Conservation (phyloP, 371 early-diverging fungal species). For the Actinomucor elegans region DNA sequence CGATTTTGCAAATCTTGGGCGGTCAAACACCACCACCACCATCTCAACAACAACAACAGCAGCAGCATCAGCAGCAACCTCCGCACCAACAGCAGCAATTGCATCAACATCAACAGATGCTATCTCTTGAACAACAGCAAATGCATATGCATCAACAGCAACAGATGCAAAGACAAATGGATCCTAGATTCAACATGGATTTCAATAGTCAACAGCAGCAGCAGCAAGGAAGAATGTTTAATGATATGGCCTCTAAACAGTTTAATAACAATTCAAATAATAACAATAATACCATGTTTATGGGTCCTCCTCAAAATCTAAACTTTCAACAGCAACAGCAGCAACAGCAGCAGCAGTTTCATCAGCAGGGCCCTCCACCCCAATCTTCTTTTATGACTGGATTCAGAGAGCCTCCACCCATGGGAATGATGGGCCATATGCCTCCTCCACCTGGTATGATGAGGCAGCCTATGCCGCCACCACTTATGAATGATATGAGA, state of each 20-base stretch:
- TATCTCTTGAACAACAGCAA: conserved; percentile 1
- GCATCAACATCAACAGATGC: conserved; percentile 11
- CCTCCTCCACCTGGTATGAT: conserved; percentile 29
- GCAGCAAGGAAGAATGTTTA: conserved; percentile 13
- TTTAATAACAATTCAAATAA: too few relatives aligned
- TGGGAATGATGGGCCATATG: conserved; percentile 22
- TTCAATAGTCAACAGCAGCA: too few relatives aligned
- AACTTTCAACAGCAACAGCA: conserved; percentile 12
- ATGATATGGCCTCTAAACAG: conserved; percentile 6
- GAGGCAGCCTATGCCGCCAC: conserved; percentile 19
- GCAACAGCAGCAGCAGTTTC: conserved; percentile 22
- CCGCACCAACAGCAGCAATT: conserved; percentile 20
- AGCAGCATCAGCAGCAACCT: conserved; percentile 15
- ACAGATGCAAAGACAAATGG: conserved; percentile 13
- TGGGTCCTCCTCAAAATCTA: conserved; percentile 12
- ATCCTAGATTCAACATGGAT: conserved; percentile 7
- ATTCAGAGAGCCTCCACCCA: conserved; percentile 17
- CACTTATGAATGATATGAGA: conserved; percentile 15
- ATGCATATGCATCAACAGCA: conserved; percentile 4
- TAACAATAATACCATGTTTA: too few relatives aligned
- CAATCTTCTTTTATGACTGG: conserved; percentile 31
- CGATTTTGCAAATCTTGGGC: conserved; percentile 39
- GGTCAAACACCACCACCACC: conserved; percentile 28
- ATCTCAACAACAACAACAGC: conserved; percentile 14
- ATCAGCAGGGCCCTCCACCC: conserved; percentile 21